Conservation (phyloP, 1,139 yeast genomes). For the Zygosaccharomyces pseudobailii region DNA sequence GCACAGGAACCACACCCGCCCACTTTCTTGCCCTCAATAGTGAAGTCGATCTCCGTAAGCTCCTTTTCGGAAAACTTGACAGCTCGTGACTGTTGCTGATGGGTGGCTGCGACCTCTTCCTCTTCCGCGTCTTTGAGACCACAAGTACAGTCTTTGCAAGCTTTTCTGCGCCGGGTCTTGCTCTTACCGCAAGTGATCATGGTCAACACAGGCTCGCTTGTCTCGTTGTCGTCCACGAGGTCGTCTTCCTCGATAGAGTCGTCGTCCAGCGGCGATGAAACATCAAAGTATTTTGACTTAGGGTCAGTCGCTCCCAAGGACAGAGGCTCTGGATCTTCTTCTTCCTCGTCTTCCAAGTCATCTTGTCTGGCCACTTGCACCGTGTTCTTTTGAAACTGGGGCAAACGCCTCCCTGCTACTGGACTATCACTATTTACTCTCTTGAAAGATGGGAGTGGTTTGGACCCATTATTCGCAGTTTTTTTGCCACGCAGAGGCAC, state of each 20-base stretch:
- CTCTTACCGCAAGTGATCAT: slow-evolving; percentile 40
- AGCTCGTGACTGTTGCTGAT: slow-evolving; percentile 40
- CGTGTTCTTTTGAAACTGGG: not conserved
- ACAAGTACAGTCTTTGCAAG: slow-evolving; percentile 97
- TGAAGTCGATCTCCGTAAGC: slow-evolving; percentile 84
- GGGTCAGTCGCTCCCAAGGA: slow-evolving; percentile 12
- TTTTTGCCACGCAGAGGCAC: slow-evolving; percentile 12
- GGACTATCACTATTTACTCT: slow-evolving; percentile 10
- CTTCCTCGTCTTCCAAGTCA: slow-evolving; percentile 24
- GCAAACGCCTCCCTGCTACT: slow-evolving; percentile 6
- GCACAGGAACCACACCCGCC: slow-evolving; percentile 98
- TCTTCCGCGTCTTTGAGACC: slow-evolving; percentile 84
- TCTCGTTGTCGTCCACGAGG: slow-evolving; percentile 39
- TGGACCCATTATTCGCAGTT: not conserved
- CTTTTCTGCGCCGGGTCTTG: slow-evolving; percentile 60
- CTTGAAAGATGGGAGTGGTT: slow-evolving; percentile 14
- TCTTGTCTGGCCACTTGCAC: slow-evolving; percentile 12
- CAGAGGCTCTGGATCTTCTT: slow-evolving; percentile 16
- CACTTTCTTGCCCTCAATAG: slow-evolving; percentile 82
- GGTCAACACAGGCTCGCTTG: slow-evolving; percentile 28
- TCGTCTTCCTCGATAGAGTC: slow-evolving; percentile 47
- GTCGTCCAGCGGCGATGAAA: slow-evolving; percentile 41
- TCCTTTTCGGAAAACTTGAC: slow-evolving; percentile 64
- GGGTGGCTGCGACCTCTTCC: slow-evolving; percentile 48
- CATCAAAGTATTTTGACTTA: slow-evolving; percentile 52